Base-by-base conservation (phyloP, 805 yeast genomes). In the Schwanniomyces polymorphus region DNA sequence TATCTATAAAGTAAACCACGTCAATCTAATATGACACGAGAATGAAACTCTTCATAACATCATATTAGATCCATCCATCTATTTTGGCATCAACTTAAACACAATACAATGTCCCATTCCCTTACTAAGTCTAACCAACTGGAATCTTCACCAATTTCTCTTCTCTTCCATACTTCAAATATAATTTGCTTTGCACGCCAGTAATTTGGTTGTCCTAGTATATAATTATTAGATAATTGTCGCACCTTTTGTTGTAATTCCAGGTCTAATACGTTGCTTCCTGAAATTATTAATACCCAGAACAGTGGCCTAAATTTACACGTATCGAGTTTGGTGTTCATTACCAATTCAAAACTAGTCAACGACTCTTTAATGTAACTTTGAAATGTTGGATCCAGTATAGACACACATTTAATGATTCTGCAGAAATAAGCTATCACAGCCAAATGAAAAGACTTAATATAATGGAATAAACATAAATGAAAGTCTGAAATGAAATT, bases 161-260 rank as follows among this genome's bases (percentile, higher is more conserved):
- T 55, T 23, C 80, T 58, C 31, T 75, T 67, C 80, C 82, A 78
- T 11, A 78, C 69, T 54, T 80, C 85, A 49, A 68, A 67, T 50
- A 80, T 60, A 25, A 80, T 69, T 55, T 81, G 85, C 52, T 79
- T 79, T 0, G 78, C 75, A 31, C 83, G 63, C 85, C 85, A 81
- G 51, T 75, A 76, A 47, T 75, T 77, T 12, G 56, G 58, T 33
- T 56, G 56, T 16, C 26, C 59, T 44, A 44, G 51, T 38, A 54
- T 57, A 23, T 53, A 61, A 35, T 66, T 63, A 29, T 62, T 56
- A 64, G 74, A 67, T 5, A 73, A 57, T 18, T 56, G 44, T 35
- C 60, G 61, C 46, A 72, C 69, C 42, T 68, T 58, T 7, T 54
- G 48, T 49, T 72, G 77, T 18, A 64, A 49, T 2, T 53, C 51